These are phyloP conservation scores for Zygoascus tannicola DNA, from an alignment of 805 yeast genomes.

Conservation along the genomic window DNA sequence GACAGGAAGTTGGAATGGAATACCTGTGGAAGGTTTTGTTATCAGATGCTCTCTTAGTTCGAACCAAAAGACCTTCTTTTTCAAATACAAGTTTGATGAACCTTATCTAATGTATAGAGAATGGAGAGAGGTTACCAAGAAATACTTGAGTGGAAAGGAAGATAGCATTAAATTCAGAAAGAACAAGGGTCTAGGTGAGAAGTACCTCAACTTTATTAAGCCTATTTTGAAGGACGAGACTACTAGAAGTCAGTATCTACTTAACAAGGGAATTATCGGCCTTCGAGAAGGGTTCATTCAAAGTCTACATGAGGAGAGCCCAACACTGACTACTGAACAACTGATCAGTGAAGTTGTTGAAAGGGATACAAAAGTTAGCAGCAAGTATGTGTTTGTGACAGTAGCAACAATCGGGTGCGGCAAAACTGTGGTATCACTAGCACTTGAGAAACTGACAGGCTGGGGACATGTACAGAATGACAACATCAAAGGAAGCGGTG, in stretches of 20 bases:
- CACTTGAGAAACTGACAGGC: slow-evolving; percentile 47
- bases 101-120: slow-evolving; percentile 88
- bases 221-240: slow-evolving; percentile 46
- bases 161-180: slow-evolving; percentile 5
- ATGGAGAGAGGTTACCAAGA: slow-evolving; percentile 78
- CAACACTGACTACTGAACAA: not conserved
- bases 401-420: slow-evolving; percentile 93
- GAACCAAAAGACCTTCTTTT: slow-evolving; percentile 48
- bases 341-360: not conserved
- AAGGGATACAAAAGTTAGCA: slow-evolving; percentile 23
- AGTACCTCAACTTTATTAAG: slow-evolving; percentile 59
- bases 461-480: slow-evolving; percentile 84
- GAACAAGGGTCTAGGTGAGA: slow-evolving; percentile 25
- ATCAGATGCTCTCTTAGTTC: slow-evolving; percentile 47
- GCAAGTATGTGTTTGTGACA: slow-evolving; percentile 55
- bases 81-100: slow-evolving; percentile 90
- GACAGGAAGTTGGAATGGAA: slow-evolving; percentile 60
- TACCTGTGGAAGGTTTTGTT: slow-evolving; percentile 90
- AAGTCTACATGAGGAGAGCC: slow-evolving; percentile 33
- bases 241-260: slow-evolving; percentile 36
- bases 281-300: slow-evolving; percentile 60
- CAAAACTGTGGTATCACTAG: slow-evolving; percentile 71
- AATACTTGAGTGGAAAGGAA: slow-evolving; percentile 33
- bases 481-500: slow-evolving; percentile 27
- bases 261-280: slow-evolving; percentile 65